phyloP scores from a whole-genome alignment of 768 basidiomycete species.

The Phlebiopsis flavidoalba region DNA sequence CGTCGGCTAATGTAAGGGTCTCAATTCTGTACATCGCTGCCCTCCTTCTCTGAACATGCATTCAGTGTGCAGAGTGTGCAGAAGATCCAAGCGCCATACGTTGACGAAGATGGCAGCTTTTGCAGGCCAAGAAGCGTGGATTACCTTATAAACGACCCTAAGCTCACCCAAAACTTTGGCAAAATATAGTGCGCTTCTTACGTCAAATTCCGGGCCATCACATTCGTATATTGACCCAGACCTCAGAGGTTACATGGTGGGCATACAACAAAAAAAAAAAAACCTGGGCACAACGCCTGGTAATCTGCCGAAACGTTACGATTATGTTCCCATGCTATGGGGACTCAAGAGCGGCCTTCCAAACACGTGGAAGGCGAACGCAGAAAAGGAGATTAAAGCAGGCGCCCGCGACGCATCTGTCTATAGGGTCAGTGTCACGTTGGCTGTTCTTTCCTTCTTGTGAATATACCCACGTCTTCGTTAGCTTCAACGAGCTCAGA shows the following conservation, averaged over 20 bases:
- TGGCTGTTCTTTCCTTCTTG: too few species aligned
- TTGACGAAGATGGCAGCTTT: too few species aligned
- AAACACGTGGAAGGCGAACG: constrained; percentile 19
- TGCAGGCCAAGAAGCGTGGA: constrained; percentile 18
- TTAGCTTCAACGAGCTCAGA: constrained; percentile 29
- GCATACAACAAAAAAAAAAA: too few species aligned
- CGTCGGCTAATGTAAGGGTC: too few species aligned
- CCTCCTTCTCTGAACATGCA: too few species aligned
- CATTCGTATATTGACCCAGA: neutral
- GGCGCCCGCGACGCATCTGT: constrained; percentile 24
- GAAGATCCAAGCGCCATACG: too few species aligned
- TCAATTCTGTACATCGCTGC: too few species aligned
- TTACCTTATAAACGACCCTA: constrained; percentile 23
- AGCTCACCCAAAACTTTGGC: constrained; percentile 17
- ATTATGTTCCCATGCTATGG: constrained; percentile 27
- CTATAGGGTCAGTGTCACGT: constrained; percentile 17
- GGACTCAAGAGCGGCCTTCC: constrained; percentile 14
- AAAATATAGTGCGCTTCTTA: constrained; percentile 10
- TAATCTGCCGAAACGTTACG: constrained; percentile 11
- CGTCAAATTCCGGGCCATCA: neutral
- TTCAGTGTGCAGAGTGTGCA: too few species aligned
- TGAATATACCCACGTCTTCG: neutral
- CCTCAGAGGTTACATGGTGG: constrained; percentile 18
- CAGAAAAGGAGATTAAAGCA: constrained; percentile 21
- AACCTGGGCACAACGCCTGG: constrained; percentile 20